Evolutionary conservation across 2,329 filamentous ascomycete species (phyloP).

Genomic region (Trichoderma citrinoviride): DNA sequence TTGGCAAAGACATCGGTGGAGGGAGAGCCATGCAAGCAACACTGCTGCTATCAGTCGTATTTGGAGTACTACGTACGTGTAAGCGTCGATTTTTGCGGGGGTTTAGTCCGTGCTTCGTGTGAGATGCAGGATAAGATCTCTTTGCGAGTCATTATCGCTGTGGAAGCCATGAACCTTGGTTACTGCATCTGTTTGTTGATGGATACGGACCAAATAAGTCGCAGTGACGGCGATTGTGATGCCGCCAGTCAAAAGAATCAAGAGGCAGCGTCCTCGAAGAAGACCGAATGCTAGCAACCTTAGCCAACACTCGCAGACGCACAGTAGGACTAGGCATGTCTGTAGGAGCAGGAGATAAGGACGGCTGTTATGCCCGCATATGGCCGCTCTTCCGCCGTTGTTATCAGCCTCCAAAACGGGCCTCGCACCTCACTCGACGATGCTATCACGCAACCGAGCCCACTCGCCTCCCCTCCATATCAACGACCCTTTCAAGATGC

Average conservation of each 20-base stretch:
- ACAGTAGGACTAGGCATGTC: neutral
- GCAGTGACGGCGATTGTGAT: no score
- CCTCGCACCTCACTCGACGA: constrained; percentile 12
- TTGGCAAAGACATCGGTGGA: neutral
- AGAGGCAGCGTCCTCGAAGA: no score
- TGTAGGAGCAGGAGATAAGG: neutral
- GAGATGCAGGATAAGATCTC: neutral
- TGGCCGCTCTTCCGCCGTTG: neutral
- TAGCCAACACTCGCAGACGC: no score
- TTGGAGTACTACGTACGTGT: no score
- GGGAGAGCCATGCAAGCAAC: neutral
- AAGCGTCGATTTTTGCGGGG: neutral
- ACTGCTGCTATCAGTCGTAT: neutral
- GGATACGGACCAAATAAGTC: no score
- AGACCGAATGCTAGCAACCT: no score
- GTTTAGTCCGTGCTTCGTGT: neutral
- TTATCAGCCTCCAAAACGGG: neutral
- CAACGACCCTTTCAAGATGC: neutral
- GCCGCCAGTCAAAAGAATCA: no score
- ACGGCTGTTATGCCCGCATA: neutral
- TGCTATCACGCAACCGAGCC: constrained; percentile 18
- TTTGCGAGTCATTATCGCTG: no score
- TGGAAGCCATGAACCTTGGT: no score
- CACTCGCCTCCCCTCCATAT: neutral
- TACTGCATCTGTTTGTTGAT: no score